Conservation (phyloP, 1,284 basidiomycete genomes). For the Tremellales sp. region DNA sequence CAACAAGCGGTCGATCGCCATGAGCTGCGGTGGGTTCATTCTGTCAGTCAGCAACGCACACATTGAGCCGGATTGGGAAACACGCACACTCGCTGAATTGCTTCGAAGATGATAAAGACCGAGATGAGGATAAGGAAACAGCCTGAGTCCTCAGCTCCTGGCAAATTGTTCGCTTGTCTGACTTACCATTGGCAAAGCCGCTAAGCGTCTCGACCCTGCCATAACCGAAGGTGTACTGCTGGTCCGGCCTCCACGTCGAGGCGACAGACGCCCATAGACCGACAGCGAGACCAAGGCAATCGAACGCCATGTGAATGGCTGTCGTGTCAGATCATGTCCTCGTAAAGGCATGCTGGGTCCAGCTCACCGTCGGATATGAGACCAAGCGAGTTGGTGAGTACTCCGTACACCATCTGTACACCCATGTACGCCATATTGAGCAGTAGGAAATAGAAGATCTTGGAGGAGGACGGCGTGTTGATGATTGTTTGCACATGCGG, state of each 20-base stretch:
- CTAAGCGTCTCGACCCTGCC: constrained; percentile 98
- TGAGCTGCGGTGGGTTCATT: constrained; percentile 83
- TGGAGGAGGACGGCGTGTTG: constrained; percentile 82
- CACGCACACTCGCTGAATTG: constrained; percentile 84
- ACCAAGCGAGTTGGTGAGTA: constrained; percentile 96
- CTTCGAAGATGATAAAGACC: constrained; percentile 97
- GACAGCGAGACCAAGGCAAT: constrained; percentile 95
- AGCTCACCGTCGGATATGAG: constrained; percentile 89
- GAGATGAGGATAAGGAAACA: constrained; percentile 93
- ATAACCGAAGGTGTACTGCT: constrained; percentile 93
- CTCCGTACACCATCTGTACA: constrained; percentile 89
- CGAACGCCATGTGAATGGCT: constrained; percentile 99
- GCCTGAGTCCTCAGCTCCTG: constrained; percentile 17
- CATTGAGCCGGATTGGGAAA: background rate
- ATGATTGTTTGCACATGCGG: constrained; percentile 84
- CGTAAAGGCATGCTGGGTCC: background rate
- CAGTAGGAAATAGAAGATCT: constrained; percentile 95
- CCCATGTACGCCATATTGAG: constrained; percentile 96
- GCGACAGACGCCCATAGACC: constrained; percentile 95
- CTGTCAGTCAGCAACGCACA: constrained; percentile 47
- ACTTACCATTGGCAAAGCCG: constrained; percentile 89
- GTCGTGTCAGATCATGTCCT: background rate
- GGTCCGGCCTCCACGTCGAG: constrained; percentile 94
- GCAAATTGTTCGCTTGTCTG: background rate
- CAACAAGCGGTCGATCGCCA: constrained; percentile 92